A percentile compares a stretch with the other conserved stretches of the same genome.
These are phyloP conservation scores for Lactarius psammicola DNA, from an alignment of 768 basidiomycete species.

Conservation along the genomic window DNA sequence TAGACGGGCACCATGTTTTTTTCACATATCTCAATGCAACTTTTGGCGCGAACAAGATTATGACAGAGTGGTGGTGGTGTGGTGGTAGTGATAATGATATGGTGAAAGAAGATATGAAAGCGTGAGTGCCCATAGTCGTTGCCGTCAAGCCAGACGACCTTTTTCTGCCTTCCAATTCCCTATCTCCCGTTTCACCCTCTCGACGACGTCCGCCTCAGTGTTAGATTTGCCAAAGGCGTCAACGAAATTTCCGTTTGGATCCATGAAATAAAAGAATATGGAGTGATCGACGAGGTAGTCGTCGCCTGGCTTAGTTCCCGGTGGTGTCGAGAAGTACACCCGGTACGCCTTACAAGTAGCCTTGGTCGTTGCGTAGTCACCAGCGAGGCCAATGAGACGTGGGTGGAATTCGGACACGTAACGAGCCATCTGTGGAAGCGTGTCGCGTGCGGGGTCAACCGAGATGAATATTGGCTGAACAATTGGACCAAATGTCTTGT, in stretches of 20 bases:
- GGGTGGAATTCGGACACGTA: conserved; percentile 90
- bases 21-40: conserved; percentile 5
- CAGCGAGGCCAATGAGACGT: conserved; percentile 82
- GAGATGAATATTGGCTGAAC: conserved; percentile 93
- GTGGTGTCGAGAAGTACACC: conserved; percentile 97
- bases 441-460: conserved; percentile 94
- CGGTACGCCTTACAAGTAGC: conserved; percentile 91
- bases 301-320: conserved; percentile 78
- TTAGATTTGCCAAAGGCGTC: conserved; percentile 93
- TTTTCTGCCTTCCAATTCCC: conserved; percentile 41
- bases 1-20: conserved; percentile 12
- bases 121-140: not conserved
- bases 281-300: conserved; percentile 98
- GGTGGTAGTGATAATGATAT: not conserved
- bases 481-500: conserved; percentile 63
- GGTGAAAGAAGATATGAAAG: not conserved
- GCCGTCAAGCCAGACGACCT: conserved; percentile 36
- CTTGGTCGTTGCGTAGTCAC: conserved; percentile 82
- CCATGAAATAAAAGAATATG: conserved; percentile 98
- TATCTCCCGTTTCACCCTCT: conserved; percentile 56
- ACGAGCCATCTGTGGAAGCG: conserved; percentile 52
- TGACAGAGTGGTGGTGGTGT: conserved; percentile 16
- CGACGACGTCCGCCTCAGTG: conserved; percentile 63
- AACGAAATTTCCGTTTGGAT: conserved; percentile 89
- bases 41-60: not conserved